Percentiles rank a stretch among this genome's conserved stretches.
Conservation (phyloP, 257 asterid genomes). For the Capsicum baccatum region DNA sequence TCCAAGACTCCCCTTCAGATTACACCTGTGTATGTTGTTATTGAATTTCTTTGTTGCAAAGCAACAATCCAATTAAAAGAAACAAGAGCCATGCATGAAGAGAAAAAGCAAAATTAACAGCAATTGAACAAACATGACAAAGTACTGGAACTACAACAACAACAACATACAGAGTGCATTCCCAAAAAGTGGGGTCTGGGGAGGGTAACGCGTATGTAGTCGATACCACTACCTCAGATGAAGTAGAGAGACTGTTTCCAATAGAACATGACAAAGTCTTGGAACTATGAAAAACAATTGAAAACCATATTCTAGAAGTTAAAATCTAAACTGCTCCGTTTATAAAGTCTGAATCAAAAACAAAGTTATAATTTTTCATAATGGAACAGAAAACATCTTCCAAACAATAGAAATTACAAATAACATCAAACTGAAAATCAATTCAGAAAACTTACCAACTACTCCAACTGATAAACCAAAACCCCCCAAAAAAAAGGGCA, state of each 20-base stretch:
- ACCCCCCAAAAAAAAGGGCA: too few species aligned
- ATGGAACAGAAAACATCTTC: conserved; percentile 13
- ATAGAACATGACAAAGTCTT: neutral
- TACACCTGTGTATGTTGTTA: neutral
- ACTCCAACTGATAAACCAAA: neutral
- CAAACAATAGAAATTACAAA: conserved; percentile 8
- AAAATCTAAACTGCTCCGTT: conserved; percentile 20
- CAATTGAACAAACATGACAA: neutral
- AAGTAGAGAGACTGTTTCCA: too few species aligned
- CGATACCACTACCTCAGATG: too few species aligned
- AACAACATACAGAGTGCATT: too few species aligned
- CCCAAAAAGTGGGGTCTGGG: too few species aligned
- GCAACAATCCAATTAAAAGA: neutral
- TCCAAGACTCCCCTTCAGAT: too few species aligned
- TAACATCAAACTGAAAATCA: conserved; percentile 8
- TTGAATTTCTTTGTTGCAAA: conserved; percentile 17
- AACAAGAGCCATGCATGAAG: neutral
- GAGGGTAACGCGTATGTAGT: too few species aligned
- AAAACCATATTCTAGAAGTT: neutral
- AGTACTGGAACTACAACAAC: too few species aligned
- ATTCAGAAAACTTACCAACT: neutral
- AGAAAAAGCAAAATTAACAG: conserved; percentile 5
- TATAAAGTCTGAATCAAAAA: neutral
- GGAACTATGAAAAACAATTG: neutral
- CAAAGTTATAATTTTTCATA: neutral